A percentile compares a stretch with the other conserved stretches of the same genome.
Evolutionary conservation across 208 protist genomes (phyloP).

Genomic region (Leishmania martiniquensis): DNA sequence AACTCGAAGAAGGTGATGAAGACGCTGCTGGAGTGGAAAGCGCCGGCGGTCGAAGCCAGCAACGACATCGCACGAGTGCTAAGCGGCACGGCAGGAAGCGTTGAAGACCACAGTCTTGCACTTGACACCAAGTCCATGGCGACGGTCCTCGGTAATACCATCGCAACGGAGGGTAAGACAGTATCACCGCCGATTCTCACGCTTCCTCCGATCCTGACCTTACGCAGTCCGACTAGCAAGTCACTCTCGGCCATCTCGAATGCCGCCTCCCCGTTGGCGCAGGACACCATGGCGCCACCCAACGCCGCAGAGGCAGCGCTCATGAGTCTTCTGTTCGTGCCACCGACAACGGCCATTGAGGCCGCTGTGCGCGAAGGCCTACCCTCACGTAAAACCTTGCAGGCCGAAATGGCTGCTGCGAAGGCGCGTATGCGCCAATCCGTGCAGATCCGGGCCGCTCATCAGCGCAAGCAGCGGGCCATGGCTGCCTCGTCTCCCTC

Average conservation of each 20-base stretch:
- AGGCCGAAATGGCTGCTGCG: constrained; percentile 29
- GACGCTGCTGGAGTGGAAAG: constrained; percentile 78
- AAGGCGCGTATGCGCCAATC: constrained; percentile 41
- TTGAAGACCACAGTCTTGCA: not conserved
- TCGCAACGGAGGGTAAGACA: not conserved
- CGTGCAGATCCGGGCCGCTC: constrained; percentile 44
- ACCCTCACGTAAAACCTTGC: constrained; percentile 21
- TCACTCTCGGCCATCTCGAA: no score
- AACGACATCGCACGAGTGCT: not conserved
- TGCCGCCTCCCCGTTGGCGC: not conserved
- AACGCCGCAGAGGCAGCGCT: not conserved
- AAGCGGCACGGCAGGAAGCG: not conserved
- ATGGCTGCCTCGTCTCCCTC: no score
- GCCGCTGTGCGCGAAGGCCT: constrained; percentile 20
- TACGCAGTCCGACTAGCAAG: not conserved
- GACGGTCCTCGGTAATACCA: not conserved
- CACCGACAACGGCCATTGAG: constrained; percentile 26
- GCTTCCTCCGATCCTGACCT: constrained; percentile 26
- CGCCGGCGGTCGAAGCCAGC: constrained; percentile 13
- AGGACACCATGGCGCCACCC: not conserved
- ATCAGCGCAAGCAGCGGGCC: constrained; percentile 22
- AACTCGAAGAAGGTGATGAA: constrained; percentile 72
- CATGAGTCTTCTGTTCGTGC: constrained; percentile 12
- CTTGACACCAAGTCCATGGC: not conserved
- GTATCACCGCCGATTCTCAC: constrained; percentile 2